phyloP scores from a whole-genome alignment of 1,139 yeast genomes.

The Kodamaea arcana region DNA sequence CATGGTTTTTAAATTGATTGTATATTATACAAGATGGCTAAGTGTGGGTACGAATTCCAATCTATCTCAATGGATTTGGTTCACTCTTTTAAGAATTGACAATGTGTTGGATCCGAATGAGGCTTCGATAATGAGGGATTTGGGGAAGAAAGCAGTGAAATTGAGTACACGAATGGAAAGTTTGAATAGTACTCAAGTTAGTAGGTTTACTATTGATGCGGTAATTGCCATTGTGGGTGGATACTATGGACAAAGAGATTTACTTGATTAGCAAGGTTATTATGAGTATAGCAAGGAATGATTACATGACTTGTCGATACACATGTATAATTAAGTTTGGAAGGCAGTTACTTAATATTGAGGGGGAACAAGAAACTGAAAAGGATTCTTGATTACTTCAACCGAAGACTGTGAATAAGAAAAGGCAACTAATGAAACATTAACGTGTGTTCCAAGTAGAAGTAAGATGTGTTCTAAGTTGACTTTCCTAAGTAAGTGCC shows the following conservation, averaged over 20 bases:
- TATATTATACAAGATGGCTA: slow-evolving; percentile 38
- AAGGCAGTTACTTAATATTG: too few relatives aligned
- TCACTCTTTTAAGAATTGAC: slow-evolving; percentile 32
- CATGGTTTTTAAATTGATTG: slow-evolving; percentile 31
- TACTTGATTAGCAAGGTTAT: too few relatives aligned
- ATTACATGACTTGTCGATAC: too few relatives aligned
- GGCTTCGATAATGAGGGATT: slow-evolving; percentile 31
- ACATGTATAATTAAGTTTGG: too few relatives aligned
- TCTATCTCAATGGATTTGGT: slow-evolving; percentile 38
- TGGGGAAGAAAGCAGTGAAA: slow-evolving; percentile 39
- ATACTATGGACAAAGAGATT: slow-evolving; percentile 38
- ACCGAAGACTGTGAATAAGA: too few relatives aligned
- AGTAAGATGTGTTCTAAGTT: too few relatives aligned
- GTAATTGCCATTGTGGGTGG: slow-evolving; percentile 29
- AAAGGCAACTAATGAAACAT: too few relatives aligned
- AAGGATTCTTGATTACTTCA: too few relatives aligned
- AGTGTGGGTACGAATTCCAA: slow-evolving; percentile 26
- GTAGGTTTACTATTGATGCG: slow-evolving; percentile 29
- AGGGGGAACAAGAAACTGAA: too few relatives aligned
- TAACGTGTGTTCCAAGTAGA: too few relatives aligned
- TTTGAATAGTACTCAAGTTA: slow-evolving; percentile 9
- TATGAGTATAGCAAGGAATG: too few relatives aligned
- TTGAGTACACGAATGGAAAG: slow-evolving; percentile 13
- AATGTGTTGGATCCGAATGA: slow-evolving; percentile 31
- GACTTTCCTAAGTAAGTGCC: too few relatives aligned